Conservation (phyloP, 306 rosid genomes). For the Casuarina glauca region DNA sequence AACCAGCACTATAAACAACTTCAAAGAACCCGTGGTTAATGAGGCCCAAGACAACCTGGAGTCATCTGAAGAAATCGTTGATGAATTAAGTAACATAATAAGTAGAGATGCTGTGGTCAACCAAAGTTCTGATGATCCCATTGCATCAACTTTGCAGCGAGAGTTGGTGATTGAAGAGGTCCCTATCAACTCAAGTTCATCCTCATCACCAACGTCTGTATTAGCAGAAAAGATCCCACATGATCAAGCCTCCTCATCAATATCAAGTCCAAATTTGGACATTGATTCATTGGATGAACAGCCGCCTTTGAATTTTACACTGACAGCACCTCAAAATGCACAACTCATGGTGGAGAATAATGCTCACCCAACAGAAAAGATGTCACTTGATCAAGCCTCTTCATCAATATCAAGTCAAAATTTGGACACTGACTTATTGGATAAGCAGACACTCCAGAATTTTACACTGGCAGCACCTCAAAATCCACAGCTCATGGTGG, state of each 20-base stretch:
- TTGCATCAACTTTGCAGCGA: slow-evolving; percentile 22
- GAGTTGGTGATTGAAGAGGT: slow-evolving; percentile 38
- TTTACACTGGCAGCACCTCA: not conserved
- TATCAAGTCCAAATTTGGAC: not conserved
- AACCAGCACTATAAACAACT: slow-evolving; percentile 1
- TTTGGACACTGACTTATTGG: slow-evolving; percentile 18
- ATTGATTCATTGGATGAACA: slow-evolving; percentile 24
- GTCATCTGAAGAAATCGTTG: slow-evolving; percentile 4
- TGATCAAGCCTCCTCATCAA: too few species aligned
- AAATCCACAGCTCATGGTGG: slow-evolving; percentile 7
- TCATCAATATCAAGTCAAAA: too few species aligned
- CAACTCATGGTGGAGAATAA: too few species aligned
- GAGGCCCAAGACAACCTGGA: slow-evolving; percentile 10
- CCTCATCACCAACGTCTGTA: slow-evolving; percentile 50
- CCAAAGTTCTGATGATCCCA: slow-evolving; percentile 15
- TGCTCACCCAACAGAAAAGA: slow-evolving; percentile 13
- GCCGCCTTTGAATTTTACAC: slow-evolving; percentile 9
- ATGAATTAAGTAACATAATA: slow-evolving; percentile 7
- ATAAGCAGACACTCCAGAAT: slow-evolving; percentile 19
- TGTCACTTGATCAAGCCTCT: too few species aligned
- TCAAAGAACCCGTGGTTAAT: not conserved
- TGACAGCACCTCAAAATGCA: not conserved
- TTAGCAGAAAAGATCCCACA: slow-evolving; percentile 19
- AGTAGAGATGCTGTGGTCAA: slow-evolving; percentile 6
- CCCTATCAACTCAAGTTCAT: slow-evolving; percentile 30